Evolutionary conservation across 164 flowering plant species (phyloP).

Genomic region (Piper betle): DNA sequence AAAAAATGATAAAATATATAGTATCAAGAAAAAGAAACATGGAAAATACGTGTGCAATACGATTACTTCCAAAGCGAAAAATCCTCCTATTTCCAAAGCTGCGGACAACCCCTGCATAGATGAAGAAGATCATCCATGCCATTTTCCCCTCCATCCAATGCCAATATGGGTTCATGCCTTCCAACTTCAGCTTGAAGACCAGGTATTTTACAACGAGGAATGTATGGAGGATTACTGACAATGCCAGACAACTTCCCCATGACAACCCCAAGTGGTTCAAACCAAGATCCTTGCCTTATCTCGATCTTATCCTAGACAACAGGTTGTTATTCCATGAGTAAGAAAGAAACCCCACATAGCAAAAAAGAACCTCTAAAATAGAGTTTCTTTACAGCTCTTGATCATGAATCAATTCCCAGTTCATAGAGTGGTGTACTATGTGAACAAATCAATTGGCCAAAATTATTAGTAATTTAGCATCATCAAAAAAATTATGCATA

Average conservation of each 20-base stretch:
- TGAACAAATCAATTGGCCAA: not conserved
- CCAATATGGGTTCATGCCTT: constrained; percentile 74
- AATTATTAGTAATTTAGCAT: not conserved
- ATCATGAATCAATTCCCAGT: not conserved
- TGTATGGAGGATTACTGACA: constrained; percentile 92
- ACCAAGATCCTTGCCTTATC: constrained; percentile 83
- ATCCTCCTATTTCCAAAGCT: constrained; percentile 73
- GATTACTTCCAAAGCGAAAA: constrained; percentile 79
- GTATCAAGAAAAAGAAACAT: not conserved
- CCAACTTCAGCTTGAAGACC: constrained; percentile 93
- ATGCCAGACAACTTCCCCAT: constrained; percentile 58
- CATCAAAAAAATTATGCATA: not conserved
- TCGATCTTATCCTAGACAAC: constrained; percentile 38
- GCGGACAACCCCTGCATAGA: constrained; percentile 46
- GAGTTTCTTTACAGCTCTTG: not conserved
- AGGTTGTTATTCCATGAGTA: not conserved
- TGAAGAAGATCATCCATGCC: constrained; percentile 69
- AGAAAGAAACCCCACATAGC: not conserved
- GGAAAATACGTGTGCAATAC: not conserved
- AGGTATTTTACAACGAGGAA: constrained; percentile 55
- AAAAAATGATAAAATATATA: not conserved
- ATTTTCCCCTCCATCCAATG: constrained; percentile 75
- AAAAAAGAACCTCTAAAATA: not conserved
- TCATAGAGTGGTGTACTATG: not conserved
- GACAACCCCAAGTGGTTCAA: constrained; percentile 58